Percentiles rank a stretch among this genome's conserved stretches.
phyloP scores from a whole-genome alignment of 2,329 filamentous ascomycete genomes.

The Aspergillus proliferans region DNA sequence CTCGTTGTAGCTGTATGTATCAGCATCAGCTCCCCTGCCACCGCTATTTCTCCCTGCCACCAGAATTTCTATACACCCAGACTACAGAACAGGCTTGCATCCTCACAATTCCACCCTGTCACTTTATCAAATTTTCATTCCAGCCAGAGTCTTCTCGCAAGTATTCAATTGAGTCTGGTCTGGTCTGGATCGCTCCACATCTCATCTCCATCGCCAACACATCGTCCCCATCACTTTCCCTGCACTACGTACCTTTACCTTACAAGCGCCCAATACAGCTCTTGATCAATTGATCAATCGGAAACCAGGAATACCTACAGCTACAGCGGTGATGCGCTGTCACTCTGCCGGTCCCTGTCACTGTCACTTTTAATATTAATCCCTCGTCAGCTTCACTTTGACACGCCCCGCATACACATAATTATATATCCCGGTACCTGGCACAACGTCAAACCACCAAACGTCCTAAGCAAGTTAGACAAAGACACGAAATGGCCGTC shows the following conservation, averaged over 20 bases:
- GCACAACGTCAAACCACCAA: neutral
- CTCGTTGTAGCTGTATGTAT: neutral
- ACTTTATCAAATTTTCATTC: conserved; percentile 3
- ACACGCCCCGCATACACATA: neutral
- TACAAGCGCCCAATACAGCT: neutral
- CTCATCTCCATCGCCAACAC: neutral
- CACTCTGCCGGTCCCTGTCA: neutral
- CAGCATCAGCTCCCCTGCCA: conserved; percentile 4
- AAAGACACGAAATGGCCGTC: conserved; percentile 20
- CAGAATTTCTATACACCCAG: conserved; percentile 13
- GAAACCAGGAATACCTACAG: too few relatives aligned
- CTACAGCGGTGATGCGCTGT: neutral
- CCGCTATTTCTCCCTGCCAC: conserved; percentile 19
- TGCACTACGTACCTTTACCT: neutral
- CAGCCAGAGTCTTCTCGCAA: neutral
- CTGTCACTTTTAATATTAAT: neutral
- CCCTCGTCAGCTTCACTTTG: neutral
- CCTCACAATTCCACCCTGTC: conserved; percentile 8
- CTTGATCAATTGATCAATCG: neutral
- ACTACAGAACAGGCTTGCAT: conserved; percentile 3
- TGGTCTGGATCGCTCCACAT: neutral
- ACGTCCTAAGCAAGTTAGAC: neutral
- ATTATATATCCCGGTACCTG: neutral
- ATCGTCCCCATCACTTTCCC: neutral
- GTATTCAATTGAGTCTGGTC: neutral